Evolutionary conservation across 208 protist genomes (phyloP).

Genomic region (Acanthamoeba lenticulata): DNA sequence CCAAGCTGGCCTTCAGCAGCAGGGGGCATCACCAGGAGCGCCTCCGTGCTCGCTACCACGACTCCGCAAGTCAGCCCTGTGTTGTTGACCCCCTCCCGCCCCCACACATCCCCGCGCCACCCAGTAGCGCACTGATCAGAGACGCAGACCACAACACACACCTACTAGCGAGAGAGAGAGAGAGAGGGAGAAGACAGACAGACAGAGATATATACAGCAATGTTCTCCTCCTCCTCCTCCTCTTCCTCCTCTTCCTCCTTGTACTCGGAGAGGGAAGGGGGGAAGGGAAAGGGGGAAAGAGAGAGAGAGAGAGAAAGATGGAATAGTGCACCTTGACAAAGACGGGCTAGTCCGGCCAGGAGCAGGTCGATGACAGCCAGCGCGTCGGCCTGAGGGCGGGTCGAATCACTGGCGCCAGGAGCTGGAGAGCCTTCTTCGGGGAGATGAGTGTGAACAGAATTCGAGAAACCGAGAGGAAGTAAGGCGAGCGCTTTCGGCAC

Average conservation of each 20-base stretch:
- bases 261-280: too few species aligned
- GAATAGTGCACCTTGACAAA: not conserved
- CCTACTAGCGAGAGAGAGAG: too few species aligned
- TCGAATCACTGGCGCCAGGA: not conserved
- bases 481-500: not conserved
- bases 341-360: not conserved
- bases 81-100: too few species aligned
- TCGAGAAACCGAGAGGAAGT: not conserved
- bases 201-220: too few species aligned
- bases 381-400: not conserved
- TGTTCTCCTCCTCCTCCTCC: too few species aligned
- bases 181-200: too few species aligned
- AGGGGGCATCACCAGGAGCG: not conserved
- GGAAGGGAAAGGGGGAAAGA: not conserved
- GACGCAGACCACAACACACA: too few species aligned
- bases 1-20: not conserved
- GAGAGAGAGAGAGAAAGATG: not conserved
- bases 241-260: too few species aligned
- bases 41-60: slow-evolving; percentile 37
- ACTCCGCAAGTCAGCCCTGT: not conserved
- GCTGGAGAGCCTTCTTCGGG: not conserved
- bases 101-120: not conserved
- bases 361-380: not conserved
- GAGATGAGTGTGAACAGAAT: not conserved
- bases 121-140: not conserved